phyloP scores from a whole-genome alignment of 2,329 filamentous ascomycete species.

The Xylaria sp. region DNA sequence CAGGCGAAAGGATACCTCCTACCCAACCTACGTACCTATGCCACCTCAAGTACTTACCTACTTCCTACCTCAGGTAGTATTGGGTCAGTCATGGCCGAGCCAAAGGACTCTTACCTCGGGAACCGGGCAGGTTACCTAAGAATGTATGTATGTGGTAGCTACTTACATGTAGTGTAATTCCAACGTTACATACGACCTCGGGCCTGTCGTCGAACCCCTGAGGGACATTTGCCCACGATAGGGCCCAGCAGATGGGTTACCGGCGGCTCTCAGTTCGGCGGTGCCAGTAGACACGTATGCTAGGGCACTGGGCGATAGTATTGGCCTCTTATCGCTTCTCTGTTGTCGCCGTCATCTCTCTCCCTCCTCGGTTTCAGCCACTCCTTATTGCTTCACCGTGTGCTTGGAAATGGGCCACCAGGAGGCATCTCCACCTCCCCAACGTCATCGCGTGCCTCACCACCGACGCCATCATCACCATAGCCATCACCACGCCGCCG shows the following conservation, averaged over 20 bases:
- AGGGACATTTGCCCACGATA: conserved; percentile 2
- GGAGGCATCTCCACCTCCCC: conserved; percentile 41
- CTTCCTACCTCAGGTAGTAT: neutral
- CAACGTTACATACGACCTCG: conserved; percentile 3
- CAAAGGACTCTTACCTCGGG: neutral
- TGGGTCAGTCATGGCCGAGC: neutral
- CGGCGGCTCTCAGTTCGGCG: neutral
- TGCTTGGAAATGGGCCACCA: conserved; percentile 42
- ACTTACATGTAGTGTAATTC: neutral
- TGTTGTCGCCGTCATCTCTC: conserved; percentile 18
- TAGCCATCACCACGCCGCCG: conserved; percentile 24
- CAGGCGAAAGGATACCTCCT: neutral
- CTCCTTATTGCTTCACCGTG: conserved; percentile 41
- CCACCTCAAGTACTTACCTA: neutral
- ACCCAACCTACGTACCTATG: neutral
- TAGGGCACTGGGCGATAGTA: neutral
- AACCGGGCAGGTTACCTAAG: too few relatives aligned
- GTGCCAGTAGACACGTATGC: conserved; percentile 11
- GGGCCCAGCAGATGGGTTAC: neutral
- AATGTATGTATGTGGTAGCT: too few relatives aligned
- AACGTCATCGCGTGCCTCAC: conserved; percentile 42
- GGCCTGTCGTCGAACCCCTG: neutral
- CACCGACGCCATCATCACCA: conserved; percentile 32
- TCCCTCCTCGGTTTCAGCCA: conserved; percentile 43
- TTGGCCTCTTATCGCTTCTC: conserved; percentile 19